A percentile compares a stretch with the other conserved stretches of the same genome.
phyloP scores from a whole-genome alignment of 106 monocot genomes.

The Platanthera guangdongensis region DNA sequence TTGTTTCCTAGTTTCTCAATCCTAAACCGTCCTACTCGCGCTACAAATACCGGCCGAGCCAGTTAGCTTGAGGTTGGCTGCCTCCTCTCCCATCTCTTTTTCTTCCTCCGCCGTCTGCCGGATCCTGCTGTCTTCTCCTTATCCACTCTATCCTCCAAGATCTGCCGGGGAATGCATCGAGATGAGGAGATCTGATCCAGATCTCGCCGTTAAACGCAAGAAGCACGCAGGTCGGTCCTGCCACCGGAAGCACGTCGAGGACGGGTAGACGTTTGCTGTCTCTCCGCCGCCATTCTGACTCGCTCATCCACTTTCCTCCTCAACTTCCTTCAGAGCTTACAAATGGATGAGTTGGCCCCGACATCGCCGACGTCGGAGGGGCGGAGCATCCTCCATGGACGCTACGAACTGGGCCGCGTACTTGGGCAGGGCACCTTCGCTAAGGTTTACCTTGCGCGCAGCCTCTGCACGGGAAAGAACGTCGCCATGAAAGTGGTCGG shows the following conservation, averaged over 20 bases:
- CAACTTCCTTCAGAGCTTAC: background rate
- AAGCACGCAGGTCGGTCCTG: slow-evolving; percentile 30
- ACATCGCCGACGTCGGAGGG: background rate
- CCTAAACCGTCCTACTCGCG: no score
- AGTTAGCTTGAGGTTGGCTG: no score
- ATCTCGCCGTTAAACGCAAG: slow-evolving; percentile 18
- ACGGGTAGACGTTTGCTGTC: slow-evolving; percentile 24
- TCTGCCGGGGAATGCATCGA: slow-evolving; percentile 23
- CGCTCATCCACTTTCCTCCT: background rate
- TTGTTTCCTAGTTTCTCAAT: no score
- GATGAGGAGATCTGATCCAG: slow-evolving; percentile 17
- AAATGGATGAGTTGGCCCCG: slow-evolving; percentile 29
- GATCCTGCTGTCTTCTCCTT: no score
- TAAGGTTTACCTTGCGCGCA: slow-evolving; percentile 53
- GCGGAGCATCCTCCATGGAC: slow-evolving; percentile 38
- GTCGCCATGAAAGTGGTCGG: slow-evolving; percentile 65
- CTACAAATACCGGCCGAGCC: no score
- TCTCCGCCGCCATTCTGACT: background rate
- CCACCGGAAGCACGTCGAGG: slow-evolving; percentile 58
- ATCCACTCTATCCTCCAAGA: no score
- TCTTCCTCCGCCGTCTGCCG: no score
- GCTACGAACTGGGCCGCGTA: slow-evolving; percentile 70
- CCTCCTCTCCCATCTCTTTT: no score
- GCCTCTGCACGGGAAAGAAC: slow-evolving; percentile 14
- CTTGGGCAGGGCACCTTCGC: slow-evolving; percentile 65